phyloP scores from a whole-genome alignment of 495 filamentous ascomycete genomes.

The Aspergillus homomorphus region DNA sequence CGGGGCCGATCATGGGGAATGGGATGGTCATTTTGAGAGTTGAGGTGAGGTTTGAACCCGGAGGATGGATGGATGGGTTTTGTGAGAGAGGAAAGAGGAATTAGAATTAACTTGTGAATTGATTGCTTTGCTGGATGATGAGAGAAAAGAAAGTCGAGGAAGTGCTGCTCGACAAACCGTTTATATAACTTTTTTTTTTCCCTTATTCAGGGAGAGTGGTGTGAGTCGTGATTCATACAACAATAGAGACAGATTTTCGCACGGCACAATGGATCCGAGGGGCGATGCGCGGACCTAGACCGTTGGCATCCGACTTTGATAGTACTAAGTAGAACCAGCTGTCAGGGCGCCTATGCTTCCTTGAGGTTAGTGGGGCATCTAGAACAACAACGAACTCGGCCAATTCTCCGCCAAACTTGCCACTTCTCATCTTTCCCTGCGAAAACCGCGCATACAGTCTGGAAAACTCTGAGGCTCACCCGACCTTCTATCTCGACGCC shows the following conservation, averaged over 20 bases:
- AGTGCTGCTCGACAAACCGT: neutral
- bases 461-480: neutral
- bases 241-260: neutral
- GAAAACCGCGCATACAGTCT: neutral
- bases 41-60: neutral
- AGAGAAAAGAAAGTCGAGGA: neutral
- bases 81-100: neutral
- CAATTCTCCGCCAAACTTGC: neutral
- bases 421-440: neutral
- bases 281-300: neutral
- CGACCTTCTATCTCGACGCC: neutral
- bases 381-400: neutral
- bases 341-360: neutral
- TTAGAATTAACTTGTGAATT: neutral
- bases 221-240: neutral
- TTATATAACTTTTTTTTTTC: neutral
- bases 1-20: neutral
- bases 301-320: neutral
- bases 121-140: neutral
- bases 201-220: neutral
- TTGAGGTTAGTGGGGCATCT: neutral
- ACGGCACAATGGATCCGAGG: neutral
- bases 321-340: no score
- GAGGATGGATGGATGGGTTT: neutral
- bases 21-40: neutral